A percentile compares a stretch with the other conserved stretches of the same genome.
phyloP scores from a whole-genome alignment of 106 monocot species.

The Iris macrosiphon region DNA sequence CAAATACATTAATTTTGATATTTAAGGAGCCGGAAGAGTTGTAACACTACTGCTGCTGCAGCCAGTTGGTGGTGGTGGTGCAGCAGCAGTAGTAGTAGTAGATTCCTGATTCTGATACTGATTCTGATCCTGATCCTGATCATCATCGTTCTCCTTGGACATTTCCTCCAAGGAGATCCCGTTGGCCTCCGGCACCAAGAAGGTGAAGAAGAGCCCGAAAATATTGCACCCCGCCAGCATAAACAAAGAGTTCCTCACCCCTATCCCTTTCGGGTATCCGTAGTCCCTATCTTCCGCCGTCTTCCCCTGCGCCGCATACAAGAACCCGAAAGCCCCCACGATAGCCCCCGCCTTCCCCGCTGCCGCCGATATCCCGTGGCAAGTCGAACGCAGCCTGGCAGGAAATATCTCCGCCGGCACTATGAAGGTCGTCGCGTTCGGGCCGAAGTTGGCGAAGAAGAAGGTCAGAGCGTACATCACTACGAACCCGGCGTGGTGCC shows the following conservation, averaged over 20 bases:
- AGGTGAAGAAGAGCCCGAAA: slow-evolving; percentile 26
- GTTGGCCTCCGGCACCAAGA: slow-evolving; percentile 45
- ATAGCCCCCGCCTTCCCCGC: slow-evolving; percentile 73
- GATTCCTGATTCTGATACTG: too few relatives aligned
- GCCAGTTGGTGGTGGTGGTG: too few relatives aligned
- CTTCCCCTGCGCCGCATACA: slow-evolving; percentile 18
- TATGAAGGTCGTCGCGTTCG: slow-evolving; percentile 73
- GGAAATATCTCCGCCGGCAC: slow-evolving; percentile 86
- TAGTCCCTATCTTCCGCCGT: slow-evolving; percentile 16
- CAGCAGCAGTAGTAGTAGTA: too few relatives aligned
- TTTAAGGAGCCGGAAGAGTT: too few relatives aligned
- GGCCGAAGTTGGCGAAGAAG: slow-evolving; percentile 70
- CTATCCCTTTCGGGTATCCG: slow-evolving; percentile 43
- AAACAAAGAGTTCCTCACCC: slow-evolving; percentile 41
- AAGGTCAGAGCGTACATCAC: slow-evolving; percentile 42
- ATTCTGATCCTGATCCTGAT: too few relatives aligned
- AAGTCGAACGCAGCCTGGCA: slow-evolving; percentile 59
- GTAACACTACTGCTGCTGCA: too few relatives aligned
- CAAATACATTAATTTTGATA: too few relatives aligned
- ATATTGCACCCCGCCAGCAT: slow-evolving; percentile 25
- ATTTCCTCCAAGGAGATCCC: slow-evolving; percentile 40
- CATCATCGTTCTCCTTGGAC: slow-evolving; percentile 20
- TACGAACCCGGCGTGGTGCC: slow-evolving; percentile 31
- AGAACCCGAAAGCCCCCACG: slow-evolving; percentile 43
- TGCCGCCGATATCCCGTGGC: slow-evolving; percentile 78